Base-by-base conservation (phyloP, 495 filamentous ascomycete genomes). In the Hyphodiscus hymeniophilus region DNA sequence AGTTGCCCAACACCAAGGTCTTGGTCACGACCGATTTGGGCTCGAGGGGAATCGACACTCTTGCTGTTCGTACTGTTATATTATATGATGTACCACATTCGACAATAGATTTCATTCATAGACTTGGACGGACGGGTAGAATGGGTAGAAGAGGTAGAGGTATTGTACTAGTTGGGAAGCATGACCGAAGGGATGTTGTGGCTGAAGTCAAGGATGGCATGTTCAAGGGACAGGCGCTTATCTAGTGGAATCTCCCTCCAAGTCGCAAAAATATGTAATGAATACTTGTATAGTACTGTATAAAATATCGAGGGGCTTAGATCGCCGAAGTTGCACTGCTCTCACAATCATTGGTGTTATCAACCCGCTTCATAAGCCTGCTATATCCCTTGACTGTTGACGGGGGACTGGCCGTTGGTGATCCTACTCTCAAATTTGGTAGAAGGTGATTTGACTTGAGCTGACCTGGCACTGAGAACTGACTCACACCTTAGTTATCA, bases 51-150 rank as follows among this genome's bases (percentile, higher is more conserved):
- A 92, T 98, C 54, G 92, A 98, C 59, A 98, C 92, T 0, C 63
- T 95, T n/a, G 84, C 86, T 4, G 89, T 97, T 7, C 74, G 85
- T 49, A 87, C 91, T 50, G 90, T 97, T 11, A 77, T 98, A 38
- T 66, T 98, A 22, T 96, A 94, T 62, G 89, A 97, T 63, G 91
- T 97, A 20, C 92, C 92, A 7, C 91, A 96, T 59, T 91, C 84
- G 2, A 92, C 89, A 0, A 88, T 97, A 48, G 92, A 98, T 67
- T 96, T 98, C 58, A 95, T 97, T 59, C 92, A 97, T 62, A 83
- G 94, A 16, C 73, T 97, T 17, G 92, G 92, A 41, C 73, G 92
- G 54, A 86, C 89, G 0, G 92, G 92, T 15, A 75, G 92, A 24
- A 96, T 97, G 92, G 87, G 88, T 2, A 77, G 88, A 57, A 75